Percentiles rank a stretch among this genome's conserved stretches.
These are phyloP conservation scores for Macrophomina pseudophaseolina DNA, from an alignment of 2,329 filamentous ascomycete species.

Conservation along the genomic window DNA sequence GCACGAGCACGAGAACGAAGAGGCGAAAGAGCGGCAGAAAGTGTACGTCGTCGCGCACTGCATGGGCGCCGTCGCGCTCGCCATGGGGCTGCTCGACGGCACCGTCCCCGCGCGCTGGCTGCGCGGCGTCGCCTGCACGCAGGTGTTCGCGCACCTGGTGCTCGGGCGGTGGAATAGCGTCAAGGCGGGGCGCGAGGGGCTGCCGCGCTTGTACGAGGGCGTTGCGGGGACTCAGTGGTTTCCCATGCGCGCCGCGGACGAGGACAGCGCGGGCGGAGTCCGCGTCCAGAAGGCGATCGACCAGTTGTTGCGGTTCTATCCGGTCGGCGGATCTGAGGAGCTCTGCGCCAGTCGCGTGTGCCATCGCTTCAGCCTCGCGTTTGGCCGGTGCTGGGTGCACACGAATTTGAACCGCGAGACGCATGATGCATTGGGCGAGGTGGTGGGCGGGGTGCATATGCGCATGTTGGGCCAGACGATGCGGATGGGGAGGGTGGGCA, in stretches of 20 bases:
- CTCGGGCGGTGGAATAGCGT: conserved; percentile 62
- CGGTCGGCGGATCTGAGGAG: conserved; percentile 56
- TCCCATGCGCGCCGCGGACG: not conserved
- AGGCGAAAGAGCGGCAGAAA: conserved; percentile 36
- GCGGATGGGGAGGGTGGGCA: conserved; percentile 52
- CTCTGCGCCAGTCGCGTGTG: conserved; percentile 67
- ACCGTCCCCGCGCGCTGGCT: conserved; percentile 64
- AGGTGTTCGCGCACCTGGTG: conserved; percentile 68
- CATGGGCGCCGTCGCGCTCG: conserved; percentile 65
- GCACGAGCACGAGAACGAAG: not conserved
- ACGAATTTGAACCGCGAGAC: conserved; percentile 69
- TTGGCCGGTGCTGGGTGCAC: conserved; percentile 68
- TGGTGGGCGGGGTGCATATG: conserved; percentile 69
- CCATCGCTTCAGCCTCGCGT: conserved; percentile 65
- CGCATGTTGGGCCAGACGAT: conserved; percentile 62
- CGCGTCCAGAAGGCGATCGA: not conserved
- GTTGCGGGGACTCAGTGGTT: not conserved
- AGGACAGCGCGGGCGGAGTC: too few relatives aligned
- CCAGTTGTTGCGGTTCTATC: conserved; percentile 64
- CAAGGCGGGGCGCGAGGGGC: conserved; percentile 47
- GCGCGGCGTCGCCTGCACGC: conserved; percentile 62
- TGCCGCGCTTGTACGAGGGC: conserved; percentile 14
- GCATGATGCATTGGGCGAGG: conserved; percentile 64
- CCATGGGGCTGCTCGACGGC: conserved; percentile 65
- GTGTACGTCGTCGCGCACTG: conserved; percentile 67